A percentile compares a stretch with the other conserved stretches of the same genome.
Evolutionary conservation across 2,329 filamentous ascomycete genomes (phyloP).

Genomic region (Setomelanomma holmii): DNA sequence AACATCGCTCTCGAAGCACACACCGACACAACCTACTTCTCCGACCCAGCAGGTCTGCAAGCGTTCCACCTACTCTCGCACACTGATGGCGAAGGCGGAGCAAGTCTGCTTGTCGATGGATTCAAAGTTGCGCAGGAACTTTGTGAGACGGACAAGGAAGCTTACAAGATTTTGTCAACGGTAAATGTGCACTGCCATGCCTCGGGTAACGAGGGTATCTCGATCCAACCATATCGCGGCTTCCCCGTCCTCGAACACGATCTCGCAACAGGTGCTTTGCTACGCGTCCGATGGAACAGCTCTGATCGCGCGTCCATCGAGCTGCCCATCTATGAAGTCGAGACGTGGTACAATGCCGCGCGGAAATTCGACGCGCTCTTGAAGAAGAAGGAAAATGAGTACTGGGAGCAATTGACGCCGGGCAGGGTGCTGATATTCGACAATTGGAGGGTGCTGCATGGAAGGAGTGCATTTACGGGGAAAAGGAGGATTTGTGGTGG

Average conservation of each 20-base stretch:
- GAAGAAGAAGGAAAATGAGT: conserved; percentile 69
- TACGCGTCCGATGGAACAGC: conserved; percentile 90
- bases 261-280: conserved; percentile 52
- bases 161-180: conserved; percentile 65
- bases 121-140: conserved; percentile 75
- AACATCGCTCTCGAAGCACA: conserved; percentile 82
- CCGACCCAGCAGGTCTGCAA: conserved; percentile 87
- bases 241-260: conserved; percentile 77
- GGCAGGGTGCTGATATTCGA: conserved; percentile 90
- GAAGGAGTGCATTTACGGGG: conserved; percentile 81
- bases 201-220: conserved; percentile 84
- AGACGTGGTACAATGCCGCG: conserved; percentile 81
- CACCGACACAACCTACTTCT: conserved; percentile 96
- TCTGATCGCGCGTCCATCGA: conserved; percentile 79
- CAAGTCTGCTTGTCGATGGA: conserved; percentile 84
- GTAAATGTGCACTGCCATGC: conserved; percentile 77
- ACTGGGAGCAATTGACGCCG: conserved; percentile 81
- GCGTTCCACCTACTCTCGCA: conserved; percentile 92
- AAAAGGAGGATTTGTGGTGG: conserved; percentile 87
- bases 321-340: conserved; percentile 58
- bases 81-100: conserved; percentile 72
- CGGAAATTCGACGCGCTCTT: conserved; percentile 75
- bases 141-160: conserved; percentile 58
- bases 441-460: conserved; percentile 94
- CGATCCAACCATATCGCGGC: conserved; percentile 73